Evolutionary conservation across 2,329 filamentous ascomycete genomes (phyloP), one percentile per base, ranked within the genome.

Genomic region (Penicillium digitatum): DNA sequence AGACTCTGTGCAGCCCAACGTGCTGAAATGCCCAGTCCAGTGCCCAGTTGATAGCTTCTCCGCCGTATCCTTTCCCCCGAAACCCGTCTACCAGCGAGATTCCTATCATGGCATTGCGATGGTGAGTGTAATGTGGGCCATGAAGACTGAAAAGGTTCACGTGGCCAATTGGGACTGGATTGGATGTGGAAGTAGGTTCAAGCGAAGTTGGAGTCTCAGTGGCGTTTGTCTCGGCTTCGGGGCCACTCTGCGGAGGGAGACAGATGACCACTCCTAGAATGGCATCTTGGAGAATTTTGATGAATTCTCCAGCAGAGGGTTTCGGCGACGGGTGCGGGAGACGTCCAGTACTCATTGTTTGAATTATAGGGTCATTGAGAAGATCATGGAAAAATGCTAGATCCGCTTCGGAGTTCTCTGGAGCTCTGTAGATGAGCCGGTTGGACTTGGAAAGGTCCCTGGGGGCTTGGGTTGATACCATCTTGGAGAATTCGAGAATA

Each of bases 21-120:
- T 48, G 31, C 20, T 29, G 46, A 38, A 60, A 60, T 9, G 48
- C 58, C 58, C 58, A 60, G 14, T 59, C 48, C 18, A 60, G 16
- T 5, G 29, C 47, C 58, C 58, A 60, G 8, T 56, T 44, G 9
- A 60, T 59, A 14, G 58, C 56, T 44, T 60, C 58, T 9, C 56
- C 51, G 5, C 58, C 58, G 29, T 54, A 59, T 9, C 58, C 58
- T 6, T 46, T 29, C 0, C 49, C 47, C 2, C 50, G 56, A 10
- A 43, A 47, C 6, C 24, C 45, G 11, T 43, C 24, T 3, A 43
- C 50, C 20, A 59, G 43, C 1, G 54, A 55, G 9, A 60, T 39
- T 12, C 46, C 47, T 20, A 54, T 16, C 46, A 24, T 51, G 4
- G 40, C 39, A 27, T 45, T 39, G 31, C 52, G 46, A 42, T 54